A percentile compares a stretch with the other conserved stretches of the same genome.
Evolutionary conservation across 495 filamentous ascomycete species (phyloP).

Genomic region (Delitschia confertaspora): DNA sequence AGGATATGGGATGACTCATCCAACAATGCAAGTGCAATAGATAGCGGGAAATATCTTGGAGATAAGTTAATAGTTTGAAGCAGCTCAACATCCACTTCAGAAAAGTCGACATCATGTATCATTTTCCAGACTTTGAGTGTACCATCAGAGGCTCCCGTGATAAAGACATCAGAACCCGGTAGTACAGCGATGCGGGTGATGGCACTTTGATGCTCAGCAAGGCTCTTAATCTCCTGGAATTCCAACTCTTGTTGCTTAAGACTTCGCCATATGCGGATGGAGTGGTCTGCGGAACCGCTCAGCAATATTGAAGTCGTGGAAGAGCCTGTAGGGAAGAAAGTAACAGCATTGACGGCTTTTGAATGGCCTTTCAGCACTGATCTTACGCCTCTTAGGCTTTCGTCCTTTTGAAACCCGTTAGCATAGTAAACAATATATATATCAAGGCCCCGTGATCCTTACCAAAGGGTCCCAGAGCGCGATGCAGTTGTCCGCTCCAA

Average conservation of each 20-base stretch:
- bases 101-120: slow-evolving; percentile 34
- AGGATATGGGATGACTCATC: slow-evolving; percentile 51
- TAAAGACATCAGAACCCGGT: slow-evolving; percentile 48
- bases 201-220: slow-evolving; percentile 58
- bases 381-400: slow-evolving; percentile 49
- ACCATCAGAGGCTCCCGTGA: slow-evolving; percentile 71
- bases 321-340: slow-evolving; percentile 54
- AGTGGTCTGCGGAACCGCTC: slow-evolving; percentile 75
- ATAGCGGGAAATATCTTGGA: slow-evolving; percentile 72
- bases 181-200: slow-evolving; percentile 69
- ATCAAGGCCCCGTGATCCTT: slow-evolving; percentile 31
- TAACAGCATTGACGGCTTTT: slow-evolving; percentile 73
- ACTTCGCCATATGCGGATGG: slow-evolving; percentile 60
- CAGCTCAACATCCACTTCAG: slow-evolving; percentile 36
- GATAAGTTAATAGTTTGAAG: slow-evolving; percentile 64
- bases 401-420: slow-evolving; percentile 41
- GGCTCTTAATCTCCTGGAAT: slow-evolving; percentile 42
- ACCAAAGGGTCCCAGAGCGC: slow-evolving; percentile 83
- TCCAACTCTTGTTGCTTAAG: slow-evolving; percentile 22
- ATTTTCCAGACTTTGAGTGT: slow-evolving; percentile 71
- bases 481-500: slow-evolving; percentile 79
- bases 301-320: slow-evolving; percentile 50
- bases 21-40: slow-evolving; percentile 56
- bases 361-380: slow-evolving; percentile 70
- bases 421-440: slow-evolving; percentile 3